phyloP scores from a whole-genome alignment of 2,329 filamentous ascomycete genomes.

The Apiospora saccharicola region DNA sequence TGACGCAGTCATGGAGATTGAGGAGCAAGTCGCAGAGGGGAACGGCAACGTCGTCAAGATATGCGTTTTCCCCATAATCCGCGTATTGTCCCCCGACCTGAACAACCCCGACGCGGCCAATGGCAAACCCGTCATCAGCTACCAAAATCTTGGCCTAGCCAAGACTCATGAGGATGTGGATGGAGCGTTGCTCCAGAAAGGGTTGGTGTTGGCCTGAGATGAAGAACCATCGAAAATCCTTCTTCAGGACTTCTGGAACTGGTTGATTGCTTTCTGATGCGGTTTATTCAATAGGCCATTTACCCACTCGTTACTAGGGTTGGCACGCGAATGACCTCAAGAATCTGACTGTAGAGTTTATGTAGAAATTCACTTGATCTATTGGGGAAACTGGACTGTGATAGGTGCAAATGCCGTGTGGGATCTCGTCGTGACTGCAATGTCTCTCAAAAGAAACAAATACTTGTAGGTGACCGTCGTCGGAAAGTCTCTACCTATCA shows the following conservation, averaged over 20 bases:
- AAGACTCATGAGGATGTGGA: background rate
- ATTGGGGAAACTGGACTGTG: background rate
- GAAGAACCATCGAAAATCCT: background rate
- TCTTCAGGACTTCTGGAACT: background rate
- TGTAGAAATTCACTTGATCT: background rate
- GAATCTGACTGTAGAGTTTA: background rate
- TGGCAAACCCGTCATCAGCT: background rate
- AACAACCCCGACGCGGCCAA: background rate
- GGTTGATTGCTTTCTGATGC: too few relatives aligned
- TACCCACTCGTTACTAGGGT: background rate
- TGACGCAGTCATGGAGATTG: background rate
- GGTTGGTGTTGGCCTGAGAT: background rate
- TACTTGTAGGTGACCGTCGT: background rate
- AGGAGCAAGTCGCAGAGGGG: background rate
- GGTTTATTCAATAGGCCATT: too few relatives aligned
- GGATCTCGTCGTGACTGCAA: too few relatives aligned
- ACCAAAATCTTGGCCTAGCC: background rate
- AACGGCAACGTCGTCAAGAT: background rate
- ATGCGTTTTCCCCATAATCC: background rate
- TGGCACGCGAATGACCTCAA: background rate
- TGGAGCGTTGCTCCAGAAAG: background rate
- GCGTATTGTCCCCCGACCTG: background rate
- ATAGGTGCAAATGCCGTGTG: too few relatives aligned
- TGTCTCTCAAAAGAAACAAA: background rate
- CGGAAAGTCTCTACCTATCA: background rate